Percentiles rank a stretch among this genome's conserved stretches.
These are phyloP conservation scores for Penicillium lividum DNA, from an alignment of 495 filamentous ascomycete species.

Conservation along the genomic window DNA sequence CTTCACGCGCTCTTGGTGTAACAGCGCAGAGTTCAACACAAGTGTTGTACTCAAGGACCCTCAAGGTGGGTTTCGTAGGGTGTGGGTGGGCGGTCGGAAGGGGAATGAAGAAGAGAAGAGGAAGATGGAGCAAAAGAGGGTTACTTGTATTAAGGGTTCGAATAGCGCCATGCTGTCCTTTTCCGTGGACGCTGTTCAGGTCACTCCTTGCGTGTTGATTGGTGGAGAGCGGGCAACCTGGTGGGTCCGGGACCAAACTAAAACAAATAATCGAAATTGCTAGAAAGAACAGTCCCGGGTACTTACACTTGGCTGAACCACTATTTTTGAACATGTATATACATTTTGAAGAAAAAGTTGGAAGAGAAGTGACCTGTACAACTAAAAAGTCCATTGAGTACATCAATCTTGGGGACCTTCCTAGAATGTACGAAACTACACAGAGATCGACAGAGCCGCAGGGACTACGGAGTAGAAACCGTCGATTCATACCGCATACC, in stretches of 20 bases:
- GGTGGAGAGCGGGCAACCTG: slow-evolving; percentile 16
- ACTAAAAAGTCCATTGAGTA: not conserved
- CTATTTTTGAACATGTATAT: not conserved
- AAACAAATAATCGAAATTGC: slow-evolving; percentile 1
- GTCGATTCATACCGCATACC: too few relatives aligned
- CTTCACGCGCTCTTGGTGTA: slow-evolving; percentile 13
- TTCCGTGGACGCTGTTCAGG: slow-evolving; percentile 36
- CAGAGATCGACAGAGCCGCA: slow-evolving; percentile 23
- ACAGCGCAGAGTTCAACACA: slow-evolving; percentile 24
- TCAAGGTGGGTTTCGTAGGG: slow-evolving; percentile 9
- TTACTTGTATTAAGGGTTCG: slow-evolving; percentile 32
- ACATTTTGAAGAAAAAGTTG: too few relatives aligned
- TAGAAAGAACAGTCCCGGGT: not conserved
- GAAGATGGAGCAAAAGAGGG: slow-evolving; percentile 15
- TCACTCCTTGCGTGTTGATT: slow-evolving; percentile 47
- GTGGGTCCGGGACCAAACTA: slow-evolving; percentile 1
- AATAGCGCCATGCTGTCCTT: slow-evolving; percentile 50
- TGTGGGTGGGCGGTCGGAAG: slow-evolving; percentile 21
- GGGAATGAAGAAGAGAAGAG: slow-evolving; percentile 25
- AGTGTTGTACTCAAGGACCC: slow-evolving; percentile 23
- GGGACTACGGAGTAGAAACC: not conserved
- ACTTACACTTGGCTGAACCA: not conserved
- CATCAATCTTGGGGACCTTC: not conserved
- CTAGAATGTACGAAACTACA: too few relatives aligned
- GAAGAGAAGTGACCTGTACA: not conserved